Evolutionary conservation across 257 asterid genomes (phyloP).

Genomic region (Nicotiana tomentosiformis): DNA sequence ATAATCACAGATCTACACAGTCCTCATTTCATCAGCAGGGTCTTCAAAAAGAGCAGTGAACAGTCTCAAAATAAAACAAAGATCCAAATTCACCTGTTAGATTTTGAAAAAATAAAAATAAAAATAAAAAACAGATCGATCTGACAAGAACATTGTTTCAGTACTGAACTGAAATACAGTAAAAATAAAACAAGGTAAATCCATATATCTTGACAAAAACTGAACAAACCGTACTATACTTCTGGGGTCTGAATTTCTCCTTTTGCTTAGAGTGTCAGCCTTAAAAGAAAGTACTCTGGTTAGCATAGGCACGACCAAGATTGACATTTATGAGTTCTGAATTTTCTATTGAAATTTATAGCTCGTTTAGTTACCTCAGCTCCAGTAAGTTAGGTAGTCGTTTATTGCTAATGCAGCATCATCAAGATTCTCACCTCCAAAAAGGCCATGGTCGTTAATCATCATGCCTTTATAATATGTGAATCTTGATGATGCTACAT

Average conservation of each 20-base stretch:
- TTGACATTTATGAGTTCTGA: too few species aligned
- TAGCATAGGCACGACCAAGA: background rate
- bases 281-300: background rate
- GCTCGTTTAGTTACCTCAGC: too few species aligned
- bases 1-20: conserved; percentile 19
- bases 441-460: conserved; percentile 2
- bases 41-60: background rate
- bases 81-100: background rate
- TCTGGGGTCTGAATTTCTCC: background rate
- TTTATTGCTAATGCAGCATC: conserved; percentile 54
- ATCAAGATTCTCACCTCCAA: conserved; percentile 48
- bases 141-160: conserved; percentile 1
- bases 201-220: background rate
- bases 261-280: background rate
- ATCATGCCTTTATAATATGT: conserved; percentile 21
- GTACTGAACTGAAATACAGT: background rate
- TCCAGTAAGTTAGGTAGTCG: conserved; percentile 10
- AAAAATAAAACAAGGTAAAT: background rate
- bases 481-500: conserved; percentile 52
- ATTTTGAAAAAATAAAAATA: background rate
- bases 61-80: background rate
- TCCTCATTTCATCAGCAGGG: background rate
- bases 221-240: background rate
- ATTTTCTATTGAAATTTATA: too few species aligned
- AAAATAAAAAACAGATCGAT: background rate